Base-by-base conservation (phyloP, 345 rosid genomes). In the Camelina neglecta region DNA sequence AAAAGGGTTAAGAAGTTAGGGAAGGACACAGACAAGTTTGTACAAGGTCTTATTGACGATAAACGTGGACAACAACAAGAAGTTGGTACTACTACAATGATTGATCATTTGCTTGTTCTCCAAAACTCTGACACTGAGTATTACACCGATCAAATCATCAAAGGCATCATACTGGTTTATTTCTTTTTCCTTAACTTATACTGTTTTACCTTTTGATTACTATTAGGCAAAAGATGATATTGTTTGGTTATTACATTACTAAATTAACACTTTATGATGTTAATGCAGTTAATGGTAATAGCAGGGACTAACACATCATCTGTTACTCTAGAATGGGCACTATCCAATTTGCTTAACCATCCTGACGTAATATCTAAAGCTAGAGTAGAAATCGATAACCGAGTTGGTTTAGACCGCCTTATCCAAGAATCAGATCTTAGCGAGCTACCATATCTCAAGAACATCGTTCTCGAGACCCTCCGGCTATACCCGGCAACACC, bases 281-380 rank as follows among this genome's bases (percentile, higher is more conserved):
- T 12, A n/a, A 11, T 2, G 68, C 49, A 85, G 87, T 29, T 61
- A 3, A 72, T 85, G 71, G 63, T 87, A 33, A 26, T 73, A 8
- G 91, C 86, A 2, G 91, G 87, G 66, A 83, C 91, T 2, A 84
- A 85, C 56, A 83, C 91, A 11, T 65, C 86, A 3, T 77, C 87
- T 0, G 78, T 81, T 0, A 80, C 91, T 7, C 8, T 87, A 66
- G 89, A 85, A 77, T 87, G 87, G 91, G 85, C 85, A 21, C 69
- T 87, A 75, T 57, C 89, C 7, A 83, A 85, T 42, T 56, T 87
- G 3, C 71, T 85, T 24, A 84, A 85, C 81, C 75, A 84, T 23
- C 87, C 82, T 1, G 57, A 82, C 0, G 70, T 81, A 3, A 62
- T 84, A 60, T 1, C 54, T 2, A 87, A 85, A 64, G 89, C 86